Evolutionary conservation across 208 protist species (phyloP), one percentile per base, ranked within the genome.

Genomic region (Acanthamoeba culbertsoni): DNA sequence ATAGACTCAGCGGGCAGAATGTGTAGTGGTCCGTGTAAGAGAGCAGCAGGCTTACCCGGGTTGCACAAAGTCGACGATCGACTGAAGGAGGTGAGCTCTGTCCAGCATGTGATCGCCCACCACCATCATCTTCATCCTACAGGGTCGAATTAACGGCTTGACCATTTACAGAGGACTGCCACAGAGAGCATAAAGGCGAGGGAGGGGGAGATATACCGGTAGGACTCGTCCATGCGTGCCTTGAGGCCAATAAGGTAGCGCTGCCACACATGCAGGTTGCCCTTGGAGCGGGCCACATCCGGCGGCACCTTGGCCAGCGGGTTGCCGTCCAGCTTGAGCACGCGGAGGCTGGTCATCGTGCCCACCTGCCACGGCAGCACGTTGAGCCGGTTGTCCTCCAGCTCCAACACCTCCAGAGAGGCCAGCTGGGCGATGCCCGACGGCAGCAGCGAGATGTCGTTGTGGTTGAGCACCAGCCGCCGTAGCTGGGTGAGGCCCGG

Each of bases 201-300:
- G 7, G 45, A 42, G 7, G 37, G 7, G 73, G 23, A 55, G 3
- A 5, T 33, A 37, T 86, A 86, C 75, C 82, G 18, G 57, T 90
- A 90, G 82, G 82, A 90, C 57, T 90, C 82, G 82, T 90, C 82
- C 82, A 90, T 90, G 48, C 57, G 48, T 23, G 48, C 82, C 42
- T 90, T 90, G 40, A 90, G 82, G 5, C 57, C 55, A 12, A 48
- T 28, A 33, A 90, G 23, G 51, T 90, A 90, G 5, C 55, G 31
- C 53, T 71, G 82, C 48, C 48, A 71, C n/a, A 90, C 26, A 23
- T 42, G 35, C 0, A 71, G 82, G 53, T 90, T 90, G 40, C 55
- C 82, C 53, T 71, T 90, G 26, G 48, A 71, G 4, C 57, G 48
- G 28, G 42, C 48, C 57, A 90, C 57, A 1, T 71, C 82, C 23